Percentiles rank a stretch among this genome's conserved stretches.
Conservation (phyloP, 208 protist species). For the Leptomonas seymouri region DNA sequence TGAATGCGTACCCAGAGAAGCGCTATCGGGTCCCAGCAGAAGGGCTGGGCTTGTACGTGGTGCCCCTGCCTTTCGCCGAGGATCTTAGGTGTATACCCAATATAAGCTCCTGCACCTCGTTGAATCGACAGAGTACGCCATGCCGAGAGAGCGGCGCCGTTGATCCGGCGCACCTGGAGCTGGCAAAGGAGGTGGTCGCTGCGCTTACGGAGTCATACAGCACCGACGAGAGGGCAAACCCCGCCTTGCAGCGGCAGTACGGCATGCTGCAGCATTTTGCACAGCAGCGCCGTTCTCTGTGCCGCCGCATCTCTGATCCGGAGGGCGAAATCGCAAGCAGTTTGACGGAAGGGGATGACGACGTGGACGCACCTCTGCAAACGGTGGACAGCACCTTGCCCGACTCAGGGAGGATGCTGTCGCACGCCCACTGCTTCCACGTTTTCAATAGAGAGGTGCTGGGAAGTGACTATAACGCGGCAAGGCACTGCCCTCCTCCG, state of each 20-base stretch:
- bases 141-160: constrained; percentile 13
- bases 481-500: constrained; percentile 36
- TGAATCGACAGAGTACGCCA: not conserved
- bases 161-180: constrained; percentile 23
- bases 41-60: constrained; percentile 80
- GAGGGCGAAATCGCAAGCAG: not conserved
- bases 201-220: constrained; percentile 63
- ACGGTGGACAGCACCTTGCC: constrained; percentile 50
- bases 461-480: constrained; percentile 47
- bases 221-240: constrained; percentile 69
- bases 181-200: constrained; percentile 59
- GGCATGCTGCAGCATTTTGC: constrained; percentile 57
- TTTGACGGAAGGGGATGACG: not conserved
- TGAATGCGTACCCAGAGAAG: constrained; percentile 6
- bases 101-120: constrained; percentile 18
- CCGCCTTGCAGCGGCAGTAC: constrained; percentile 68
- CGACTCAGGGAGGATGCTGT: constrained; percentile 49
- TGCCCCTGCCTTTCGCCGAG: constrained; percentile 86
- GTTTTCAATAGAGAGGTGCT: constrained; percentile 61
- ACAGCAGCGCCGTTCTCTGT: constrained; percentile 8
- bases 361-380: not conserved
- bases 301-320: not conserved
- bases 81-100: constrained; percentile 59
- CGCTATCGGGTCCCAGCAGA: constrained; percentile 38
- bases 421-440: constrained; percentile 43